Conservation (phyloP, 1,139 yeast genomes). For the Hansenula lynferdii region DNA sequence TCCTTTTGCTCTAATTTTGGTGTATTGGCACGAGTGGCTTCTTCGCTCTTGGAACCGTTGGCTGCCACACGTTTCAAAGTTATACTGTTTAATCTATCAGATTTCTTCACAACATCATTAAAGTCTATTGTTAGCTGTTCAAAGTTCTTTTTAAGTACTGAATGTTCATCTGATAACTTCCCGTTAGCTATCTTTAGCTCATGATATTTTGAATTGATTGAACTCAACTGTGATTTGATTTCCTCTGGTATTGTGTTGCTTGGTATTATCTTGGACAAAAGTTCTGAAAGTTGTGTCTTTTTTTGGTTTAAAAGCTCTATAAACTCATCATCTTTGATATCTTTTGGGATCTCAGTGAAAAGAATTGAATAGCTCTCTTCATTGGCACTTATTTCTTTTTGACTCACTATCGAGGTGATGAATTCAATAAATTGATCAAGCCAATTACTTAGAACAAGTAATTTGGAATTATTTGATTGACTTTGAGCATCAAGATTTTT, state of each 20-base stretch:
- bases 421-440: constrained; percentile 23
- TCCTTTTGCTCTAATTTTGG: constrained; percentile 2
- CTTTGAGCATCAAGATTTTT: constrained; percentile 32
- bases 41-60: background rate
- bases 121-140: constrained; percentile 34
- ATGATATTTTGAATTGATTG: constrained; percentile 10
- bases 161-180: constrained; percentile 24
- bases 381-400: background rate
- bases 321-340: constrained; percentile 10
- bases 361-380: background rate
- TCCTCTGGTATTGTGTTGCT: constrained; percentile 6
- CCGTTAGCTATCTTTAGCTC: constrained; percentile 18
- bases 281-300: constrained; percentile 8
- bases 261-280: constrained; percentile 6
- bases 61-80: constrained; percentile 2
- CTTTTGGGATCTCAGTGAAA: constrained; percentile 5
- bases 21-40: background rate
- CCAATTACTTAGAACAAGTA: constrained; percentile 51
- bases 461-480: constrained; percentile 33
- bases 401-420: constrained; percentile 2
- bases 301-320: constrained; percentile 7
- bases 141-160: constrained; percentile 26
- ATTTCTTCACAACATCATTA: constrained; percentile 29
- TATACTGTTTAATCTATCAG: constrained; percentile 25
- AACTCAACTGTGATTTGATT: constrained; percentile 4